A percentile compares a stretch with the other conserved stretches of the same genome.
Evolutionary conservation across 1,284 basidiomycete genomes (phyloP).

Genomic region (Rhodotorula sp.): DNA sequence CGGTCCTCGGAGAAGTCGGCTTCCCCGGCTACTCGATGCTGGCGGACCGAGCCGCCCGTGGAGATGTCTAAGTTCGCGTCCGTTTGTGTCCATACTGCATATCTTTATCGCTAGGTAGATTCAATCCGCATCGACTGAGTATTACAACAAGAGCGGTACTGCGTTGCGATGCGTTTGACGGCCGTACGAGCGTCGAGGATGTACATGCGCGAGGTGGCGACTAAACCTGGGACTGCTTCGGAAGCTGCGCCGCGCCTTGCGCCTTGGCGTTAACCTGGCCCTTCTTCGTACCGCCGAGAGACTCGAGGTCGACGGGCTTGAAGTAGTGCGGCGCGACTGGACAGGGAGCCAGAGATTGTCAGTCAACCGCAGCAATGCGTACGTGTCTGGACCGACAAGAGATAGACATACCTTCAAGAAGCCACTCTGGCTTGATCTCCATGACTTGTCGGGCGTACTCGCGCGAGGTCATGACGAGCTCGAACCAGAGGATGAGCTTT

Average conservation of each 20-base stretch:
- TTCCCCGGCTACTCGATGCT: slow-evolving; percentile 11
- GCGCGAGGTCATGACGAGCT: slow-evolving; percentile 65
- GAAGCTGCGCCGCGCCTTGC: slow-evolving; percentile 28
- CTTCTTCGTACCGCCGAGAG: slow-evolving; percentile 49
- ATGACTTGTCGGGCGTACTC: slow-evolving; percentile 79
- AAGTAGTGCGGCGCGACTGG: slow-evolving; percentile 91
- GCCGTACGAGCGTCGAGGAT: neutral
- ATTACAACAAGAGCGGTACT: neutral
- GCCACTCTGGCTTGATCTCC: slow-evolving; percentile 94
- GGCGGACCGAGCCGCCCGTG: neutral
- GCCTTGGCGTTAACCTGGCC: slow-evolving; percentile 37
- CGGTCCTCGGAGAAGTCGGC: slow-evolving; percentile 21
- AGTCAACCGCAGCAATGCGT: neutral
- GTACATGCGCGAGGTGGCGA: neutral
- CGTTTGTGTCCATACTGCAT: too few species aligned
- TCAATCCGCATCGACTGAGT: neutral
- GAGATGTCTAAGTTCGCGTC: too few species aligned
- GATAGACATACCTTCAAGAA: slow-evolving; percentile 72
- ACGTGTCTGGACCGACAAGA: slow-evolving; percentile 9
- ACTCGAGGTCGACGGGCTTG: slow-evolving; percentile 81
- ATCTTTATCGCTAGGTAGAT: too few species aligned
- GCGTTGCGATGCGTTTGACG: neutral
- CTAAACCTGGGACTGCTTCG: slow-evolving; percentile 9
- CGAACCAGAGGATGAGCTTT: slow-evolving; percentile 88
- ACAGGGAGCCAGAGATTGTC: neutral